phyloP scores from a whole-genome alignment of 768 basidiomycete species.

The Leccinum rimulosum region DNA sequence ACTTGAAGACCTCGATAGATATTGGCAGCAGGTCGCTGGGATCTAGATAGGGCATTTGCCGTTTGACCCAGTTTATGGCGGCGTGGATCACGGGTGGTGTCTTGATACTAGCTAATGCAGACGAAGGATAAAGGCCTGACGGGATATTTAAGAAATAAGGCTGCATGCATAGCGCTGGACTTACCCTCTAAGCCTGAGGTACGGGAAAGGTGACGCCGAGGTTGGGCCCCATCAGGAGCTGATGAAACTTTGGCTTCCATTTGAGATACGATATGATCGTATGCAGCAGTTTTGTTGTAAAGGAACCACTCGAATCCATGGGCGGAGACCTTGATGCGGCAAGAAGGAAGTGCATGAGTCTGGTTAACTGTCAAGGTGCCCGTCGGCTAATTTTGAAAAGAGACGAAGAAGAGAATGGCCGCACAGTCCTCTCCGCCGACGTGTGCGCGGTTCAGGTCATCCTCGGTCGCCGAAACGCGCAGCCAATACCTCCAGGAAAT shows the following conservation, averaged over 20 bases:
- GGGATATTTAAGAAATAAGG: neutral
- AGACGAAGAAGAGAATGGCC: constrained; percentile 22
- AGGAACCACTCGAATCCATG: constrained; percentile 93
- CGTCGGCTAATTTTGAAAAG: constrained; percentile 6
- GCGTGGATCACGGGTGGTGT: constrained; percentile 37
- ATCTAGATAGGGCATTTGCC: constrained; percentile 68
- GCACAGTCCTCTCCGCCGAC: constrained; percentile 54
- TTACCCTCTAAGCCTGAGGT: constrained; percentile 41
- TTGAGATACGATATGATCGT: constrained; percentile 80
- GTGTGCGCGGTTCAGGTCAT: constrained; percentile 52
- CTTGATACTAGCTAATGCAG: constrained; percentile 28
- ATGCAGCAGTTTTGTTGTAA: constrained; percentile 87
- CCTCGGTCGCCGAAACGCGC: constrained; percentile 71
- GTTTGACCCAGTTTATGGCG: constrained; percentile 49
- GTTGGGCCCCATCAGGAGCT: constrained; percentile 25
- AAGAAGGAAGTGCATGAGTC: constrained; percentile 47
- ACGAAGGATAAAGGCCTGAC: constrained; percentile 25
- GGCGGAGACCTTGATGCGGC: constrained; percentile 75
- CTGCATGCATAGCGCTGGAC: neutral
- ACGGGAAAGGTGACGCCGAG: constrained; percentile 39
- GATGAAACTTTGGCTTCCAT: constrained; percentile 45
- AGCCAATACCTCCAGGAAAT: constrained; percentile 96
- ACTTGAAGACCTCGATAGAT: constrained; percentile 73
- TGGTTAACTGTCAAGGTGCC: constrained; percentile 32
- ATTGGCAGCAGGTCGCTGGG: constrained; percentile 85